Conservation (phyloP, 2,329 filamentous ascomycete genomes). For the Calonectria leucothoes region DNA sequence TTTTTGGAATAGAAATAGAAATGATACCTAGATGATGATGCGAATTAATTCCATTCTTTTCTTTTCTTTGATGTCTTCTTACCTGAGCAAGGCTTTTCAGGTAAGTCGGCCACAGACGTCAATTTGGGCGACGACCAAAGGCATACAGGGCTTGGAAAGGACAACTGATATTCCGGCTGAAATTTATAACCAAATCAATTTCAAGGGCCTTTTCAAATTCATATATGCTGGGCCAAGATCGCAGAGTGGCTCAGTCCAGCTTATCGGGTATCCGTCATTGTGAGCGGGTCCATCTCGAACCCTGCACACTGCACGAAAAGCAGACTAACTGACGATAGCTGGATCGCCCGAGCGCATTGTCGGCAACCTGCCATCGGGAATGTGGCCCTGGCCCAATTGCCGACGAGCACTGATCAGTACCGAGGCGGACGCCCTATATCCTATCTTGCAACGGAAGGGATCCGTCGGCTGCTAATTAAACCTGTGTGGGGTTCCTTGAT, state of each 20-base stretch:
- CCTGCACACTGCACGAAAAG: neutral
- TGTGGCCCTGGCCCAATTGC: neutral
- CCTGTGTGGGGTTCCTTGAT: neutral
- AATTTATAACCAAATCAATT: neutral
- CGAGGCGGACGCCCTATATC: neutral
- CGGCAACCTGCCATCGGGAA: constrained; percentile 1
- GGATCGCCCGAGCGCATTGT: neutral
- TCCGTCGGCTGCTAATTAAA: neutral
- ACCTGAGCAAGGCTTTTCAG: neutral
- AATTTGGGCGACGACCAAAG: neutral
- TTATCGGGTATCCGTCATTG: neutral
- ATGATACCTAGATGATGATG: neutral
- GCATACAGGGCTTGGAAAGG: neutral
- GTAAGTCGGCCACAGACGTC: neutral
- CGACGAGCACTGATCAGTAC: neutral
- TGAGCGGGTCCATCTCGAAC: neutral
- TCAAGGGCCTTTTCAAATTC: neutral
- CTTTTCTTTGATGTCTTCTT: neutral
- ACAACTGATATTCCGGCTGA: neutral
- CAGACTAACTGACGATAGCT: neutral
- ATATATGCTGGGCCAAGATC: too few species aligned
- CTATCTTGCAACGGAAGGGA: neutral
- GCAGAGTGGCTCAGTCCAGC: neutral
- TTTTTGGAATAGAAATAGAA: neutral
- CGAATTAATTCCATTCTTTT: neutral